phyloP scores from a whole-genome alignment of 2,329 filamentous ascomycete genomes.

The Lojkania enalia region DNA sequence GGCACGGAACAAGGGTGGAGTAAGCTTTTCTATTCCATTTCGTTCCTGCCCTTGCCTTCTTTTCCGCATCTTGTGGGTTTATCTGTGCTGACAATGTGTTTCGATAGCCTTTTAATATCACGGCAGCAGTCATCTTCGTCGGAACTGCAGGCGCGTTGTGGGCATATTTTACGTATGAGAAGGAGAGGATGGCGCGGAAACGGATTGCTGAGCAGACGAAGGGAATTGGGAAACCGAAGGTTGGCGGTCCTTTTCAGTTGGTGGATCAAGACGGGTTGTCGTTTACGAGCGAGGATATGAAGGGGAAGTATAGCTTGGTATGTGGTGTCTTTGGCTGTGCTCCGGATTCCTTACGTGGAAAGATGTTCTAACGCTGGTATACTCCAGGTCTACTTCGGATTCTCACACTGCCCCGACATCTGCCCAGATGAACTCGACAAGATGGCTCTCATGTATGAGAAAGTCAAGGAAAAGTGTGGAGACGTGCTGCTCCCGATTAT shows the following conservation, averaged over 20 bases:
- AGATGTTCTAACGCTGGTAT: slow-evolving; percentile 9
- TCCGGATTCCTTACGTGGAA: too few species aligned
- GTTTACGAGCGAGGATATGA: slow-evolving; percentile 79
- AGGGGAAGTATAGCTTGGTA: slow-evolving; percentile 82
- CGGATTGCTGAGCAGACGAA: slow-evolving; percentile 90
- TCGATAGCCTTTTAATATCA: slow-evolving; percentile 85
- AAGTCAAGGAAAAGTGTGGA: slow-evolving; percentile 54
- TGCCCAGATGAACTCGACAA: slow-evolving; percentile 99
- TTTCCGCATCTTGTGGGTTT: not conserved
- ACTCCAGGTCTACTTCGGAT: slow-evolving; percentile 89
- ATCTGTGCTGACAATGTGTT: slow-evolving; percentile 15
- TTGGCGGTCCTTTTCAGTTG: slow-evolving; percentile 84
- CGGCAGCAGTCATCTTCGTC: slow-evolving; percentile 84
- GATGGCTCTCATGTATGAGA: slow-evolving; percentile 94
- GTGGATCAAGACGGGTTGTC: slow-evolving; percentile 77
- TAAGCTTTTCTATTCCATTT: slow-evolving; percentile 20
- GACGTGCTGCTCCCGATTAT: slow-evolving; percentile 74
- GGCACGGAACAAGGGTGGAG: slow-evolving; percentile 41
- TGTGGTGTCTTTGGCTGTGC: slow-evolving; percentile 36
- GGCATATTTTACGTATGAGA: slow-evolving; percentile 92
- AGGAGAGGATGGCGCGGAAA: slow-evolving; percentile 85
- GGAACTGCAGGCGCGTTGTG: slow-evolving; percentile 74
- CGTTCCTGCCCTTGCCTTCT: not conserved
- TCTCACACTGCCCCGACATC: slow-evolving; percentile 97
- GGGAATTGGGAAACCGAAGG: slow-evolving; percentile 88